Base-by-base conservation (phyloP, 2,329 filamentous ascomycete species). In the Neofusicoccum laricinum region DNA sequence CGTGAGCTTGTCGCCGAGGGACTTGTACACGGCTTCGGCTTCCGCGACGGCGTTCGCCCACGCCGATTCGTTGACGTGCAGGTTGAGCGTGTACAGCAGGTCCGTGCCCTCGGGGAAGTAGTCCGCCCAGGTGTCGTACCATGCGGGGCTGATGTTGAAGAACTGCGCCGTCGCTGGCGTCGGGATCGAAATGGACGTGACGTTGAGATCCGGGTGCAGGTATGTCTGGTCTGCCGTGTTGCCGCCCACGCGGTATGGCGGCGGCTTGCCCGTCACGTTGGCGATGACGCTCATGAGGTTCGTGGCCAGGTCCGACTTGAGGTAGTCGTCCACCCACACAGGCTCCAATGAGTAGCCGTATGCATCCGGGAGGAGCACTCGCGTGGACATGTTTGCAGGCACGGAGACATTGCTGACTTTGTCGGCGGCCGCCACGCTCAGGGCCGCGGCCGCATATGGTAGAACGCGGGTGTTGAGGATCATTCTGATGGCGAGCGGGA, bases 271-370 rank as follows among this genome's bases (percentile, higher is more conserved):
- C 17, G 62, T 64, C 11, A 64, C 43, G 41, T 64, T 43, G 50
- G 50, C 62, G 34, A 64, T 64, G 32, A 34, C 50, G 15, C 34
- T 36, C 62, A 64, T 57, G 12, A 64, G 51, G 43, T 64, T 64
- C 15, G 62, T 57, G 4, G 62, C 43, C 38, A 64, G 41, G 40
- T 64, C 32, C 14, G 62, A 58, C 34, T 64, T 57, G 12, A 64
- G 62, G 43, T 64, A 64, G 51, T 64, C 62, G 34, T 64, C 62
- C 30, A 64, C 62, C 62, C 62, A 64, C 15, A 64, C 62, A 2
- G 62, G 62, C 32, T 64, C 62, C 40, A 64, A 36, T 19, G 62
- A 64, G 43, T 64, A 64, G 34, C 62, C 62, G 41, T 64, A 64
- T 12, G 45, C 62, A 50, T 64, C 62, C 25, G 40, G 41, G 17